Percentiles rank a stretch among this genome's conserved stretches.
These are phyloP conservation scores for Parachaetomium inaequale DNA, from an alignment of 495 filamentous ascomycete species.

Conservation along the genomic window DNA sequence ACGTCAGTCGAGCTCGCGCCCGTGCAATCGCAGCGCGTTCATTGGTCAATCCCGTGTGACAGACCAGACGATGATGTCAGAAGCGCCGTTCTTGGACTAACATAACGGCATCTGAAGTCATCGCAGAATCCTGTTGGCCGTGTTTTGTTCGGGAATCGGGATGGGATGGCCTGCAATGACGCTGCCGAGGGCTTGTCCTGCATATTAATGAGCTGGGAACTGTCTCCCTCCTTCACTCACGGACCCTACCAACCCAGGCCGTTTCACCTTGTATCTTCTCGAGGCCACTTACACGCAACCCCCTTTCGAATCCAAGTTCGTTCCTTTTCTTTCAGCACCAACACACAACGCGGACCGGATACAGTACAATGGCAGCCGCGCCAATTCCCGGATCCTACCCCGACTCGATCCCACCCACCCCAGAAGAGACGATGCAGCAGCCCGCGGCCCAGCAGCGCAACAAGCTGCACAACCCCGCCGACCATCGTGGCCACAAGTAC, in stretches of 20 bases:
- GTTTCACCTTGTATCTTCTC: too few species aligned
- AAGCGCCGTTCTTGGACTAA: constrained; percentile 1
- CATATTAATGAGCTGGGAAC: background rate
- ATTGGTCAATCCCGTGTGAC: constrained; percentile 4
- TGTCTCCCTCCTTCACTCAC: background rate
- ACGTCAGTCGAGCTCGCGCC: background rate
- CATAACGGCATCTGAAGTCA: constrained; percentile 1
- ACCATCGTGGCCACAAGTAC: constrained; percentile 31
- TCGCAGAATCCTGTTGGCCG: background rate
- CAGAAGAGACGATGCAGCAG: constrained; percentile 15
- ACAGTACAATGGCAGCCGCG: background rate
- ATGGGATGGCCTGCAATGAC: background rate
- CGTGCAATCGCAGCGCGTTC: background rate
- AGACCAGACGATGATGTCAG: constrained; percentile 16
- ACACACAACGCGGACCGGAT: background rate
- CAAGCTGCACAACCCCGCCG: constrained; percentile 34
- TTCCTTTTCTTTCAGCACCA: background rate
- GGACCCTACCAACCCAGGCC: too few species aligned
- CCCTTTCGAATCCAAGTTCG: background rate
- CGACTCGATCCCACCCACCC: constrained; percentile 12
- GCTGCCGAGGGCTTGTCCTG: background rate
- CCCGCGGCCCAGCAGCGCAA: constrained; percentile 23
- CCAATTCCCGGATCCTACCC: constrained; percentile 17
- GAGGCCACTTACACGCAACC: background rate
- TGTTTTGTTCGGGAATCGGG: too few species aligned